Evolutionary conservation across 2,329 filamentous ascomycete genomes (phyloP).

Genomic region (Fusarium albosuccineum): DNA sequence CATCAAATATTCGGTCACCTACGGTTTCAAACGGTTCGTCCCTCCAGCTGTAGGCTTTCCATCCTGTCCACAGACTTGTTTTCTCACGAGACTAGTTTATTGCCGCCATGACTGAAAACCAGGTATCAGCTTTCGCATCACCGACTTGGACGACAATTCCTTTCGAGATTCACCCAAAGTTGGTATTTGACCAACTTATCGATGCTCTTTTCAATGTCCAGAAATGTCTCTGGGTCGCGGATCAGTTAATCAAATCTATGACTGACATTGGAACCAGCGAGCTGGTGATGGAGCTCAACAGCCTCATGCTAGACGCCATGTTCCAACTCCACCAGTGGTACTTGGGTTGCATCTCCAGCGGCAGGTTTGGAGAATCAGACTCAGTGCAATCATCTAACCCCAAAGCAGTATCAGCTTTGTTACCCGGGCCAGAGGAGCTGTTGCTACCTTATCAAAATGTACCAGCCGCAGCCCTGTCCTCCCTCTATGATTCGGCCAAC

Average conservation of each 20-base stretch:
- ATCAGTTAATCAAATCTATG: background rate
- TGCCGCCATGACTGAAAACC: slow-evolving; percentile 21
- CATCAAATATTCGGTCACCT: slow-evolving; percentile 26
- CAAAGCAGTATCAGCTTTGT: background rate
- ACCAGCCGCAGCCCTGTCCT: slow-evolving; percentile 6
- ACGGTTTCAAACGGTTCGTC: slow-evolving; percentile 17
- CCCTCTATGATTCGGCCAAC: slow-evolving; percentile 15
- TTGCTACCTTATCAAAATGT: slow-evolving; percentile 3
- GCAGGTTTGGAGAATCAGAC: background rate
- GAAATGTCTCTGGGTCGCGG: slow-evolving; percentile 11
- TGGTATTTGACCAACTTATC: slow-evolving; percentile 21
- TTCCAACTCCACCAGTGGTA: slow-evolving; percentile 13
- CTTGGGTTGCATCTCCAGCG: background rate
- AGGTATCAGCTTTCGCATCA: slow-evolving; percentile 16
- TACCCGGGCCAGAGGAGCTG: background rate
- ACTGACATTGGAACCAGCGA: background rate
- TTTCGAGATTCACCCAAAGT: slow-evolving; percentile 15
- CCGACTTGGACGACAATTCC: slow-evolving; percentile 19
- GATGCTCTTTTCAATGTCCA: slow-evolving; percentile 19
- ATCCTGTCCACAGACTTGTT: background rate
- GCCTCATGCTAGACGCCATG: background rate
- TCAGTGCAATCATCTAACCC: background rate
- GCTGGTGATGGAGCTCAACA: background rate
- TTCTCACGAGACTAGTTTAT: slow-evolving; percentile 11
- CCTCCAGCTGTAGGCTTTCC: background rate